Percentiles rank a stretch among this genome's conserved stretches.
Evolutionary conservation across 75 land plant genomes (phyloP).

Genomic region (Cryptomeria japonica): DNA sequence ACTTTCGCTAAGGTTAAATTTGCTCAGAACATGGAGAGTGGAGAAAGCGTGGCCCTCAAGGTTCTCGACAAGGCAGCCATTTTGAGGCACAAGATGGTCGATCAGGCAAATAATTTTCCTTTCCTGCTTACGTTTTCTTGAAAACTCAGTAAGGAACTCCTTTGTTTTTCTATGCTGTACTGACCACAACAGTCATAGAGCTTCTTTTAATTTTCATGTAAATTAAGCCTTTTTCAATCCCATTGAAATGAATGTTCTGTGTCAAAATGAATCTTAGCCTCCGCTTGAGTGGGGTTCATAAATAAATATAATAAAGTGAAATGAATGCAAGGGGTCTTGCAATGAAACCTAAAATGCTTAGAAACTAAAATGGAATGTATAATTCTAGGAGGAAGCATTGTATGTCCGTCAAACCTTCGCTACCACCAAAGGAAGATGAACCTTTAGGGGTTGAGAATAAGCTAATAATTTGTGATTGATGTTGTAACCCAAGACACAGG

Average conservation of each 20-base stretch:
- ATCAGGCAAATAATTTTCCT: conserved; percentile 23
- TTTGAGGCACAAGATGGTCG: conserved; percentile 45
- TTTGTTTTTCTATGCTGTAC: not conserved
- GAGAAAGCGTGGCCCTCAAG: conserved; percentile 34
- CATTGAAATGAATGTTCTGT: not conserved
- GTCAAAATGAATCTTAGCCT: not conserved
- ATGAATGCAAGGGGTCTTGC: not conserved
- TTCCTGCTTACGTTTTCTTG: not conserved
- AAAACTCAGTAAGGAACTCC: not conserved
- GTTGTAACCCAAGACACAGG: not conserved
- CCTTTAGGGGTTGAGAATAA: not conserved
- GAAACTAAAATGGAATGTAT: not conserved
- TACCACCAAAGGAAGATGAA: not conserved
- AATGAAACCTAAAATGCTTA: not conserved
- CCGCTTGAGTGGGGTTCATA: not conserved
- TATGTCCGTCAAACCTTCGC: not conserved
- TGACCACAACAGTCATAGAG: not conserved
- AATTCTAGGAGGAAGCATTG: not conserved
- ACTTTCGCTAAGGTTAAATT: conserved; percentile 44
- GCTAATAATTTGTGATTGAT: not conserved
- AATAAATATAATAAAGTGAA: not conserved
- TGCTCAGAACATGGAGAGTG: conserved; percentile 35
- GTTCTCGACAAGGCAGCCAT: conserved; percentile 38
- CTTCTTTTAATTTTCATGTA: not conserved
- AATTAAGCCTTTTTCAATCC: not conserved